Evolutionary conservation across 2,329 filamentous ascomycete species (phyloP), one percentile per base, ranked within the genome.

Genomic region (Xenosphaeropsis pyriputrescens): DNA sequence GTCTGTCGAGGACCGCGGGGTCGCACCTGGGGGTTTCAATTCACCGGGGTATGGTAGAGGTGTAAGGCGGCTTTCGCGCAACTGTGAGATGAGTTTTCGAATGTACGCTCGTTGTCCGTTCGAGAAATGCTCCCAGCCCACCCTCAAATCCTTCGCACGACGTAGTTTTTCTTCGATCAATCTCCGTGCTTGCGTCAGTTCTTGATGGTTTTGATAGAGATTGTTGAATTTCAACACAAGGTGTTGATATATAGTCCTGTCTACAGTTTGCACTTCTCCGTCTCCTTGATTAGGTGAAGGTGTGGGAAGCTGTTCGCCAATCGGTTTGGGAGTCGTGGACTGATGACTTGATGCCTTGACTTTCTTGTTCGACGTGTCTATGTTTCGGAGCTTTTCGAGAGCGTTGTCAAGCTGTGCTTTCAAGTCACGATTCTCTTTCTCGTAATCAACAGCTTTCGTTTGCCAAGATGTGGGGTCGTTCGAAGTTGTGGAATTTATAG

Each of bases 161-260:
- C 40, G 41, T 2, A 46, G 32, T 29, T 18, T 18, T 18, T 38
- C 39, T 17, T 42, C 39, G 16, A 49, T 19, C 5, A 39, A 34
- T 14, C 39, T 15, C 26, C 42, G 44, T 8, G 43, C 41, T 17
- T 19, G 38, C n/a, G 38, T 43, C 13, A 45, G 32, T 4, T 41
- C 29, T 6, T 35, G 26, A n/a, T 43, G 41, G 8, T 39, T 41
- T 8, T 42, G 38, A 18, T 29, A 42, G 2, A 45, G 18, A 5
- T 41, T 40, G n/a, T 51, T 50, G 30, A 46, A 48, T 30, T 47
- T 49, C 13, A 19, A 18, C 13, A 41, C 32, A 15, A 48, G 26
- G 5, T 35, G 26, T 14, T 45, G 38, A 29, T 40, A 43, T 26
- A 26, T 26, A 26, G 22, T 11, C 12, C 22, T 26, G 8, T 26